Evolutionary conservation across 1,284 basidiomycete species (phyloP), one percentile per base, ranked within the genome.

Genomic region (Ceratobasidium sp.): DNA sequence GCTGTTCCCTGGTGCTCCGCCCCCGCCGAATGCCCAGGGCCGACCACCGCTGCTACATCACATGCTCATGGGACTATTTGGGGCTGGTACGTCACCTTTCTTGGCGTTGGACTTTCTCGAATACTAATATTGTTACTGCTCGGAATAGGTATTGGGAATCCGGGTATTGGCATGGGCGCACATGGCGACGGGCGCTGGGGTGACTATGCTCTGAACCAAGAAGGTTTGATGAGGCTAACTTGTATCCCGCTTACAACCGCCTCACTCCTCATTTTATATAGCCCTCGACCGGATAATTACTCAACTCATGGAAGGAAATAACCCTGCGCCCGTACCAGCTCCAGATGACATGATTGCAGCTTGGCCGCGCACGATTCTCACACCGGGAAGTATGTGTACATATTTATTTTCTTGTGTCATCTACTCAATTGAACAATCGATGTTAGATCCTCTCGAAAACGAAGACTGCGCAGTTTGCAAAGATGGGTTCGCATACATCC

Each of bases 121-220:
- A 10, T 30, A 50, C 28, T 26, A 36, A 41, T 21, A 9, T 36
- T 30, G 14, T n/a, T 1, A 3, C 30, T 65, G 18, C 8, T 32
- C 18, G 48, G 34, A 1, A 52, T 28, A 65, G 62, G 62, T 2
- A 65, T 65, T 26, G 62, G 48, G 12, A 30, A 65, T 26, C 62
- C 62, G 3, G 62, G 62, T 1, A 32, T 65, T 16, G 62, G 62
- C 10, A 41, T 65, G 50, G 62, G 62, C 23, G 46, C 48, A 3
- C 32, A 32, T 26, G 62, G 62, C 48, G 62, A 65, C n/a, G 62
- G 62, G 30, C 46, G 62, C 30, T 65, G 62, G 87, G 92, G 92
- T 12, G 91, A 93, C 78, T 93, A 92, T 81, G 91, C 91, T 10
- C 90, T 92, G 77, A 91, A 88, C 75, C 91, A 93, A 81, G 89